Base-by-base conservation (phyloP, 2,329 filamentous ascomycete species). In the Dactylellina leptospora region DNA sequence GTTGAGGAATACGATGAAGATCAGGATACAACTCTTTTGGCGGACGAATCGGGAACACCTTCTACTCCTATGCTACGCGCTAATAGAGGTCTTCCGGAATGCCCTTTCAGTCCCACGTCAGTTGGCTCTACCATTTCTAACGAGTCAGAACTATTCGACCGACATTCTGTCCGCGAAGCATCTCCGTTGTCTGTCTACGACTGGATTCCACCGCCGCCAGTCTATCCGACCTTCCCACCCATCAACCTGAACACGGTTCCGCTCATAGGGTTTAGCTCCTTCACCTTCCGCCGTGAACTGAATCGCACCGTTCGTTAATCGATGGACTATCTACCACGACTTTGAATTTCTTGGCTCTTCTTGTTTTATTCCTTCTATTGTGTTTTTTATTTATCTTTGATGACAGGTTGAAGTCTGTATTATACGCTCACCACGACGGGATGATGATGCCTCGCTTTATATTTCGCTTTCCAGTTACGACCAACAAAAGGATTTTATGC, bases 301-400 rank as follows among this genome's bases (percentile, higher is more conserved):
- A 23, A 23, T 9, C 58, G 47, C 4, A 62, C 58, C 22, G 45
- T 62, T 10, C 58, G 58, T 9, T 62, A 33, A 51, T 25, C 25
- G 10, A 5, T 56, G 5, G 36, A 16, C 18, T 16, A 40, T 40
- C 36, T 40, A 1, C 36, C 1, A 11, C 18, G 18, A 1, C 36
- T 16, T 40, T n/a, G 36, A 6, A 2, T 40, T 40, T n/a, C 36
- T 40, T 40, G 36, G 11, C 18, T 4, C 13, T n/a, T 55, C 13
- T 53, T 22, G 3, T 53, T 20, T 36, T 40, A 3, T 27, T 5
- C 4, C 18, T 10, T 51, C 4, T 33, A n/a, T 25, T 56, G 11
- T 28, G 10, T 11, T 44, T 56, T 28, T 30, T n/a, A 23, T 55
- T 38, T 20, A 2, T 10, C 9, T 23, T 55, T 20, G 3, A 3